A percentile compares a stretch with the other conserved stretches of the same genome.
phyloP scores from a whole-genome alignment of 2,329 filamentous ascomycete genomes.

The Pseudocercospora vitis region DNA sequence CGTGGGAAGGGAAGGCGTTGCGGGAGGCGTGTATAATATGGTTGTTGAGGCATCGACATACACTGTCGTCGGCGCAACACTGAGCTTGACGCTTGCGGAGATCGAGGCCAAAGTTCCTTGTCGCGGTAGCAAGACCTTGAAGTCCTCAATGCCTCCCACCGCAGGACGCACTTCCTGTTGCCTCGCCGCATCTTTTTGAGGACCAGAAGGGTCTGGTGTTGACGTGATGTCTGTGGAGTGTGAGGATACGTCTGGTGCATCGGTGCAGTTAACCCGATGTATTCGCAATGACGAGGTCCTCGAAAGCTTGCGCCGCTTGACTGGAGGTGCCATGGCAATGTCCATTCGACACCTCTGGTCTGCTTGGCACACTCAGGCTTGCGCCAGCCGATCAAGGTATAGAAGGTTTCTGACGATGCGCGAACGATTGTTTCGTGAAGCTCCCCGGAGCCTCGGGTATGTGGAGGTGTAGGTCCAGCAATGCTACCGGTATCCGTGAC shows the following conservation, averaged over 20 bases:
- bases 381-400: conserved; percentile 1
- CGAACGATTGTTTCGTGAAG: neutral
- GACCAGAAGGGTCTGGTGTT: neutral
- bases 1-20: conserved; percentile 15
- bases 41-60: conserved; percentile 14
- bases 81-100: neutral
- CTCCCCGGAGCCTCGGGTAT: conserved; percentile 4
- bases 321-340: conserved; percentile 33
- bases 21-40: conserved; percentile 16
- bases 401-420: neutral
- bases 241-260: conserved; percentile 6
- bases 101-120: conserved; percentile 25
- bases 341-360: conserved; percentile 24
- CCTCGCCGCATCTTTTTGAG: neutral
- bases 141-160: conserved; percentile 25
- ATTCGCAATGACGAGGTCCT: conserved; percentile 8
- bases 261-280: conserved; percentile 22
- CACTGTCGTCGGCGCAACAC: conserved; percentile 4
- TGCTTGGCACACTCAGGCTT: conserved; percentile 8
- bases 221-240: neutral
- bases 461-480: conserved; percentile 4
- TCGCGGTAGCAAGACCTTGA: conserved; percentile 24
- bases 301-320: conserved; percentile 32
- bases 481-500: conserved; percentile 1
- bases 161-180: conserved; percentile 16